Percentiles rank a stretch among this genome's conserved stretches.
phyloP scores from a whole-genome alignment of 257 asterid species.

The Euphrasia confusa region DNA sequence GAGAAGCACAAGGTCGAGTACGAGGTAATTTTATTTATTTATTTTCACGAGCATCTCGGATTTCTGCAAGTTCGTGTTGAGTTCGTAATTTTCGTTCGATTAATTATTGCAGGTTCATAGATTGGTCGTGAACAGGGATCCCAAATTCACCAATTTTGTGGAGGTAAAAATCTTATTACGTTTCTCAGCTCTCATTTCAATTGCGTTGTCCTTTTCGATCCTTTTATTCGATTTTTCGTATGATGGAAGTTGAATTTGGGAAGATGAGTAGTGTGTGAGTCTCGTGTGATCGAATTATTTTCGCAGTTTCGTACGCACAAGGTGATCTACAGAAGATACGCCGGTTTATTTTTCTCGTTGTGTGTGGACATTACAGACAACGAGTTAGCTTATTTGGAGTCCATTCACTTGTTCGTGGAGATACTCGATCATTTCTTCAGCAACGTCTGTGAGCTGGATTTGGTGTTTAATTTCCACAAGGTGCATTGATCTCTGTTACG shows the following conservation, averaged over 20 bases:
- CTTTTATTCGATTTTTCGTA: not conserved
- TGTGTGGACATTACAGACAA: conserved; percentile 97
- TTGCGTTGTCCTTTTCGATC: not conserved
- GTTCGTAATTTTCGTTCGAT: not conserved
- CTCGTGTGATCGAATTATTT: not conserved
- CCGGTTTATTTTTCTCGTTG: conserved; percentile 89
- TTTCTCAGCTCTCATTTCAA: not conserved
- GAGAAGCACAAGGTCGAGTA: conserved; percentile 97
- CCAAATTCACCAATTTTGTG: conserved; percentile 86
- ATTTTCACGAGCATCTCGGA: not conserved
- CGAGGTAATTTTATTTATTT: conserved; percentile 50
- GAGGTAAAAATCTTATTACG: conserved; percentile 43
- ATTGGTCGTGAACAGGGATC: conserved; percentile 82
- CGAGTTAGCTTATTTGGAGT: conserved; percentile 73
- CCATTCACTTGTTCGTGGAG: conserved; percentile 97
- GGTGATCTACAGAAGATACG: conserved; percentile 93
- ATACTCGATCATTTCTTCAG: conserved; percentile 94
- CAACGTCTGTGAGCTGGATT: conserved; percentile 95
- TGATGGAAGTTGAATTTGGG: not conserved
- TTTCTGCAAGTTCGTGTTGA: not conserved
- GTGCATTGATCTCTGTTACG: conserved; percentile 34
- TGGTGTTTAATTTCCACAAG: conserved; percentile 97
- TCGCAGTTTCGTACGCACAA: conserved; percentile 94
- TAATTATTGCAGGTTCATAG: conserved; percentile 65
- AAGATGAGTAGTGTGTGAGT: too few relatives aligned